Evolutionary conservation across 192 early-diverging fungal species (phyloP).

Genomic region (Coemansia sp.): DNA sequence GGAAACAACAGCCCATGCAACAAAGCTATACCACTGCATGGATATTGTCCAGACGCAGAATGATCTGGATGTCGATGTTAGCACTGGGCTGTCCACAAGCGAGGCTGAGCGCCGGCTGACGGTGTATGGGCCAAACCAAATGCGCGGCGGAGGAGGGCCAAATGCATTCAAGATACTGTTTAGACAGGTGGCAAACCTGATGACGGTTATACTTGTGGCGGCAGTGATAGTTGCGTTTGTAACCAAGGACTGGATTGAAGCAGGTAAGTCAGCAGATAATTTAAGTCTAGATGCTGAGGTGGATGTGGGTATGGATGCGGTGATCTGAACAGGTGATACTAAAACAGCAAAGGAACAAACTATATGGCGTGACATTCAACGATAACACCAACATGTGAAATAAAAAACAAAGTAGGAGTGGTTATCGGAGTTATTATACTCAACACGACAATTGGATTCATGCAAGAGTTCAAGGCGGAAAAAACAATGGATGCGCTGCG

Average conservation of each 20-base stretch:
- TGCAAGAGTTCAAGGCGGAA: slow-evolving; percentile 94
- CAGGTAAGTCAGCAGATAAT: slow-evolving; percentile 33
- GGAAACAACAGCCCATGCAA: neutral
- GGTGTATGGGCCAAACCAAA: slow-evolving; percentile 62
- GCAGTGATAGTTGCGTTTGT: slow-evolving; percentile 67
- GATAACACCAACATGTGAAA: neutral
- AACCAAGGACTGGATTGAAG: slow-evolving; percentile 65
- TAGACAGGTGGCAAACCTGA: slow-evolving; percentile 66
- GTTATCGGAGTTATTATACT: slow-evolving; percentile 82
- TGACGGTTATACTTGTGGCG: slow-evolving; percentile 68
- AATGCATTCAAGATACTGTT: slow-evolving; percentile 63
- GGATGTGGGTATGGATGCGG: neutral
- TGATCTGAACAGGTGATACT: neutral
- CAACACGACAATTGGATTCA: slow-evolving; percentile 90
- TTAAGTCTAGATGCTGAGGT: neutral
- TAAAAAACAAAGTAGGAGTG: slow-evolving; percentile 54
- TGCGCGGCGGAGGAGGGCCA: slow-evolving; percentile 68
- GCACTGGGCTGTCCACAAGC: slow-evolving; percentile 53
- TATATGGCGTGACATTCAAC: no score
- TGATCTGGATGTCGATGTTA: slow-evolving; percentile 32
- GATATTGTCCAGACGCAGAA: slow-evolving; percentile 14
- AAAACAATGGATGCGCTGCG: slow-evolving; percentile 93
- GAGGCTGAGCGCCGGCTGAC: slow-evolving; percentile 45
- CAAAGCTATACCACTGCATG: slow-evolving; percentile 54
- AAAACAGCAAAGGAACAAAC: neutral